Percentiles rank a stretch among this genome's conserved stretches.
Conservation (phyloP, 371 early-diverging fungal species). For the Lichtheimia hyalospora region DNA sequence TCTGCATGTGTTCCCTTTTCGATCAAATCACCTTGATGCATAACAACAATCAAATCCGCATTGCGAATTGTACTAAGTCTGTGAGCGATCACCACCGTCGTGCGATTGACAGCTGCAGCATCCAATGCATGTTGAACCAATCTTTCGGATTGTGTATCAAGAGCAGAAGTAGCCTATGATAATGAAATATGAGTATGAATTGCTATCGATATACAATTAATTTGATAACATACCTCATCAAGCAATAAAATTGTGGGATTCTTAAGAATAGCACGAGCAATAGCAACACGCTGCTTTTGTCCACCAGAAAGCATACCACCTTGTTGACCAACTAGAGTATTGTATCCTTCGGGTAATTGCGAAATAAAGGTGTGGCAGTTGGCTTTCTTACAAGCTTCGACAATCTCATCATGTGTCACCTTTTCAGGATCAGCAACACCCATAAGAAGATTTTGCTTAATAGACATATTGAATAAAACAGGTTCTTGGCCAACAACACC, state of each 20-base stretch:
- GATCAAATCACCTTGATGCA: conserved; percentile 69
- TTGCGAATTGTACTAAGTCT: conserved; percentile 79
- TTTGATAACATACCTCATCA: conserved; percentile 24
- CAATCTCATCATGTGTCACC: conserved; percentile 50
- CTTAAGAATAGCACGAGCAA: conserved; percentile 35
- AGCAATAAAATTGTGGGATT: conserved; percentile 27
- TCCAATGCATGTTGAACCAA: conserved; percentile 83
- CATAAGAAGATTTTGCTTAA: conserved; percentile 73
- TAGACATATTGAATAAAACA: conserved; percentile 74
- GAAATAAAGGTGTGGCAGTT: conserved; percentile 73
- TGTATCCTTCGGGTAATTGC: conserved; percentile 70
- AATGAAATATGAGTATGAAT: background rate
- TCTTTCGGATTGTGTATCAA: conserved; percentile 81
- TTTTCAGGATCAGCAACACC: conserved; percentile 40
- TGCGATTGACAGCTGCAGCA: conserved; percentile 71
- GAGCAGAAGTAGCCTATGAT: conserved; percentile 71
- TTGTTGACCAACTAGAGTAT: conserved; percentile 67
- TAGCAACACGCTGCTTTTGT: conserved; percentile 46
- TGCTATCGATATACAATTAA: too few species aligned
- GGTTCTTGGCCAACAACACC: conserved; percentile 89
- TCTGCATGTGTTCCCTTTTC: conserved; percentile 76
- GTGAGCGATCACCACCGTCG: conserved; percentile 94
- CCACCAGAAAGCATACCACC: conserved; percentile 79
- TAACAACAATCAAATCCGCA: conserved; percentile 84
- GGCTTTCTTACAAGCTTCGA: conserved; percentile 60